Base-by-base conservation (phyloP, 2,329 filamentous ascomycete species). In the Fusarium buharicum region DNA sequence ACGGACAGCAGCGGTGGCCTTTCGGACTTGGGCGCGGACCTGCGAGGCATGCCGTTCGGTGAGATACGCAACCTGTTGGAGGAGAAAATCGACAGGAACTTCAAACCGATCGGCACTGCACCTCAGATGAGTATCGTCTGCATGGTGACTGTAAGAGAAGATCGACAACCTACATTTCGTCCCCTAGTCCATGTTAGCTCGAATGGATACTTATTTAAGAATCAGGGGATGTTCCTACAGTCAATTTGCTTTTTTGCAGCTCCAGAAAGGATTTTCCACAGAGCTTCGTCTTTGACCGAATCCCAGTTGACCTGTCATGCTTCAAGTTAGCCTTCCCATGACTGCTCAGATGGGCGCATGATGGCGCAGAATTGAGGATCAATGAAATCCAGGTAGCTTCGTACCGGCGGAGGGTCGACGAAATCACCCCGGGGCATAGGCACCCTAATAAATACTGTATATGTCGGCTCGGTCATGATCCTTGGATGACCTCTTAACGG, bases 41-140 rank as follows among this genome's bases (percentile, higher is more conserved):
- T 97, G 92, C 1, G 91, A 91, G 24, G 96, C 85, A 78, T 98
- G 92, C 47, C 91, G 85, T 74, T 98, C 93, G 72, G 95, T 97
- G 6, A 98, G 85, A 85, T 93, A 97, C 75, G 92, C 93, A 62
- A 93, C 93, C 77, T 99, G 93, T 73, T 97, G 92, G 14, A 97
- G 85, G 28, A 99, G 84, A 72, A 98, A 98, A 36, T 92, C 85
- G 55, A 96, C 86, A 22, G 91, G 90, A 17, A 97, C 94, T 62
- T 93, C 85, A 76, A 97, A 97, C 40, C 86, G 83, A 48, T 85
- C 81, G 41, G 91, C 92, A 72, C 90, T 90, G 67, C 24, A 62
- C 31, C 50, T 43, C 31, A 55, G 50, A 56, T 73, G 57, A 73
- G 68, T 57, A 51, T 63, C 50, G 59, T 51, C 28, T 43, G 41